Percentiles rank a stretch among this genome's conserved stretches.
Conservation (phyloP, 1,284 basidiomycete species). For the Bondarzewia mesenterica region DNA sequence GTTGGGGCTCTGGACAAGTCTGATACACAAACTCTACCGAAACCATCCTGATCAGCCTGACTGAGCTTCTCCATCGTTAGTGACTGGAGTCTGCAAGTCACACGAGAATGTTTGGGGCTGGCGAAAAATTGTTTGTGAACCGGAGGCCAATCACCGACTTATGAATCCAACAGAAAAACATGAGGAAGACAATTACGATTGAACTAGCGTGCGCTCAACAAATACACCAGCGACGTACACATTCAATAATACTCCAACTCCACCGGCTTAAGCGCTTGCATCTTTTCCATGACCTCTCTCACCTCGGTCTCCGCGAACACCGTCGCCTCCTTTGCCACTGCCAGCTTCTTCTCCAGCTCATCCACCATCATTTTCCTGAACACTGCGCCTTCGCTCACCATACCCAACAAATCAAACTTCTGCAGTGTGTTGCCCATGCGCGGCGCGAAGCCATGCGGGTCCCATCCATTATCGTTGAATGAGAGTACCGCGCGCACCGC, state of each 20-base stretch:
- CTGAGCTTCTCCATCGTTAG: too few species aligned
- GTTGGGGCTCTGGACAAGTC: too few species aligned
- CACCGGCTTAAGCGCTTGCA: conserved; percentile 47
- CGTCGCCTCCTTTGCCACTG: conserved; percentile 59
- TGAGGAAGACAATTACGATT: not conserved
- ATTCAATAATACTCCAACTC: conserved; percentile 24
- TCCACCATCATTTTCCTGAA: conserved; percentile 51
- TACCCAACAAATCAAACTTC: conserved; percentile 60
- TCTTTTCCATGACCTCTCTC: conserved; percentile 60
- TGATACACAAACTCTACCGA: too few species aligned
- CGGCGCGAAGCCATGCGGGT: conserved; percentile 55
- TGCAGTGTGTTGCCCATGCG: conserved; percentile 55
- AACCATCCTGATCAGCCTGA: too few species aligned
- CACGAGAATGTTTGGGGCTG: too few species aligned
- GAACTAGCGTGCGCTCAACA: not conserved
- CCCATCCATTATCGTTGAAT: conserved; percentile 83
- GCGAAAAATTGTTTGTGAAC: too few species aligned
- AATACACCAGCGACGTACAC: not conserved
- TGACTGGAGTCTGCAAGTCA: too few species aligned
- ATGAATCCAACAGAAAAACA: too few species aligned
- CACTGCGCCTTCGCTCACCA: conserved; percentile 35
- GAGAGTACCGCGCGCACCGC: conserved; percentile 73
- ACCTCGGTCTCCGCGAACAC: conserved; percentile 66
- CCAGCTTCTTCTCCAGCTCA: conserved; percentile 67
- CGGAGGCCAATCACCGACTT: too few species aligned